These are phyloP conservation scores for Dysphania ambrosioides DNA, from an alignment of 148 eudicot species.

Conservation along the genomic window DNA sequence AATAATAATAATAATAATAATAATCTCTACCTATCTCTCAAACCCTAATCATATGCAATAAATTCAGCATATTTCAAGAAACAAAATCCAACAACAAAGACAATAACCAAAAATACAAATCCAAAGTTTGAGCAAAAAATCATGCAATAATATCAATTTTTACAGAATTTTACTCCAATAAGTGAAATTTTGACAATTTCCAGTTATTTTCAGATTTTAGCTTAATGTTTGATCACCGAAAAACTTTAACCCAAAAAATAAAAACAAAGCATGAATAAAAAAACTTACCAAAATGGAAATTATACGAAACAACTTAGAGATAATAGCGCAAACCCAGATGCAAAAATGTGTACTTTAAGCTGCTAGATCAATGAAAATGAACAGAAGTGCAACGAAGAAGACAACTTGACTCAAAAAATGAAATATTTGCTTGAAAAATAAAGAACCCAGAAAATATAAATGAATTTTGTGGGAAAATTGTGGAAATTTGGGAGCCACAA, in stretches of 20 bases:
- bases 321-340: conserved; percentile 13
- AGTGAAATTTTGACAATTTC: neutral
- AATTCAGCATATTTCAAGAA: no score
- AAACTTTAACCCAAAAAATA: neutral
- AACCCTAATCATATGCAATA: no score
- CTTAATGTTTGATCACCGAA: neutral
- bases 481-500: conserved; percentile 29
- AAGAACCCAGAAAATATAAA: neutral
- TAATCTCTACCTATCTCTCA: no score
- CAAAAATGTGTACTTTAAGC: conserved; percentile 16
- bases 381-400: neutral
- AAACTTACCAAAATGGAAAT: conserved; percentile 17
- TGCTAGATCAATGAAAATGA: neutral
- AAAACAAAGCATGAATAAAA: neutral
- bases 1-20: no score
- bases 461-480: conserved; percentile 13
- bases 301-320: conserved; percentile 6
- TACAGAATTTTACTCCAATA: no score
- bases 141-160: no score
- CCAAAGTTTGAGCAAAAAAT: no score
- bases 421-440: neutral
- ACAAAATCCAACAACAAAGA: no score
- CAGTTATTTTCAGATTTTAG: no score
- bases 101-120: no score
- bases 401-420: neutral